A percentile compares a stretch with the other conserved stretches of the same genome.
These are phyloP conservation scores for Scleromitrula shiraiana DNA, from an alignment of 2,329 filamentous ascomycete species.

Conservation along the genomic window DNA sequence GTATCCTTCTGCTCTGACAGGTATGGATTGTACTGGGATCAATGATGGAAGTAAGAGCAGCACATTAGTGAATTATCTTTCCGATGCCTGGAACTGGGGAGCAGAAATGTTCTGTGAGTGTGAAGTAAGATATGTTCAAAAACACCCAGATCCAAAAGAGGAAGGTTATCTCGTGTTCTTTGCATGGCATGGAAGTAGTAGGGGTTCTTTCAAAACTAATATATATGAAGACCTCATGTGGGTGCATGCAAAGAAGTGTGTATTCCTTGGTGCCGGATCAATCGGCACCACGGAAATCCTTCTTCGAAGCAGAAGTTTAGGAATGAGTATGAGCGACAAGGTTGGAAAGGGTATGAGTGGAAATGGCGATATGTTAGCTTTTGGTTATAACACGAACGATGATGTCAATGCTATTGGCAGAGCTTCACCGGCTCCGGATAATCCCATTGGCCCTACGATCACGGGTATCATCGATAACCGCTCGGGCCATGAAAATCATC, in stretches of 20 bases:
- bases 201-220: conserved; percentile 46
- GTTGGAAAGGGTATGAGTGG: conserved; percentile 55
- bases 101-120: conserved; percentile 64
- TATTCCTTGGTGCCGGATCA: conserved; percentile 58
- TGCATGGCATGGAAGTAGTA: conserved; percentile 52
- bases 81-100: conserved; percentile 65
- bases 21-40: conserved; percentile 55
- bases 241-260: conserved; percentile 56
- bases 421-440: conserved; percentile 39
- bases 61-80: conserved; percentile 57
- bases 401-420: conserved; percentile 49
- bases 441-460: conserved; percentile 54
- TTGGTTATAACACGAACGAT: conserved; percentile 54
- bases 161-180: conserved; percentile 58
- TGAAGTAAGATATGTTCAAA: conserved; percentile 55
- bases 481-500: conserved; percentile 41
- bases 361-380: conserved; percentile 58
- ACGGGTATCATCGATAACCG: conserved; percentile 55
- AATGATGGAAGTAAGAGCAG: conserved; percentile 63
- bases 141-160: conserved; percentile 35
- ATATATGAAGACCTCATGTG: conserved; percentile 55
- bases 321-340: conserved; percentile 47
- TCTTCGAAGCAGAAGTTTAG: conserved; percentile 50
- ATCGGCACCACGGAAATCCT: conserved; percentile 60
- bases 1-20: conserved; percentile 49